Percentiles rank a stretch among this genome's conserved stretches.
Conservation (phyloP, 2,329 filamentous ascomycete genomes). For the Fusarium sp. region DNA sequence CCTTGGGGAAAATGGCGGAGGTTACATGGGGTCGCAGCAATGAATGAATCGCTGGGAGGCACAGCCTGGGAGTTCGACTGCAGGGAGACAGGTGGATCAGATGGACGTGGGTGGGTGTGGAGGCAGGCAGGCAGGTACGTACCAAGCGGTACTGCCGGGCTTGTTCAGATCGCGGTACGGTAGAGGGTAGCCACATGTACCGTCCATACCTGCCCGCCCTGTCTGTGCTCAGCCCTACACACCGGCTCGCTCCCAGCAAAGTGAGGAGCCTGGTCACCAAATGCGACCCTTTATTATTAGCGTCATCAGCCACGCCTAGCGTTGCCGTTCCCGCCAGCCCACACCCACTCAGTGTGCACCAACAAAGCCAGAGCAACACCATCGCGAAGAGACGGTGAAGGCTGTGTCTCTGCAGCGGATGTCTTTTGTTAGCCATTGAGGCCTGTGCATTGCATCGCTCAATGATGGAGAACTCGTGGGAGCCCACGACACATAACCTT, state of each 20-base stretch:
- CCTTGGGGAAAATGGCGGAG: conserved; percentile 2
- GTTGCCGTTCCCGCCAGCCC: conserved; percentile 42
- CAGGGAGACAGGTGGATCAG: not conserved
- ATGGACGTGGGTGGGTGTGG: not conserved
- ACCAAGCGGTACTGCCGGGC: conserved; percentile 16
- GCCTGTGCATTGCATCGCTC: not conserved
- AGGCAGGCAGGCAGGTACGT: conserved; percentile 3
- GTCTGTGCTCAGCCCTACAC: conserved; percentile 47
- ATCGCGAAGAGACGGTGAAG: conserved; percentile 37
- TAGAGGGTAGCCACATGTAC: conserved; percentile 17
- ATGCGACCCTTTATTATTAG: conserved; percentile 43
- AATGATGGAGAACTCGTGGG: not conserved
- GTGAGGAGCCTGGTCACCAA: conserved; percentile 25
- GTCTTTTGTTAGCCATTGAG: not conserved
- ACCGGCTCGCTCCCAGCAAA: conserved; percentile 32
- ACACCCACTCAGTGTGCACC: conserved; percentile 24
- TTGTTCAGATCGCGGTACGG: conserved; percentile 19
- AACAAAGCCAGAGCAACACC: conserved; percentile 12
- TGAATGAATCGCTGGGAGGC: conserved; percentile 13
- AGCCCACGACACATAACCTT: not conserved
- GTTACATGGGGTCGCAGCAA: conserved; percentile 14
- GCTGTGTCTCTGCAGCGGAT: conserved; percentile 22
- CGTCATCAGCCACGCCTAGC: conserved; percentile 45
- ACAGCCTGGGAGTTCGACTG: conserved; percentile 30
- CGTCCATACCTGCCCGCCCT: conserved; percentile 17